These are phyloP conservation scores for Andrographis paniculata DNA, from an alignment of 305 asterid species.

Conservation along the genomic window DNA sequence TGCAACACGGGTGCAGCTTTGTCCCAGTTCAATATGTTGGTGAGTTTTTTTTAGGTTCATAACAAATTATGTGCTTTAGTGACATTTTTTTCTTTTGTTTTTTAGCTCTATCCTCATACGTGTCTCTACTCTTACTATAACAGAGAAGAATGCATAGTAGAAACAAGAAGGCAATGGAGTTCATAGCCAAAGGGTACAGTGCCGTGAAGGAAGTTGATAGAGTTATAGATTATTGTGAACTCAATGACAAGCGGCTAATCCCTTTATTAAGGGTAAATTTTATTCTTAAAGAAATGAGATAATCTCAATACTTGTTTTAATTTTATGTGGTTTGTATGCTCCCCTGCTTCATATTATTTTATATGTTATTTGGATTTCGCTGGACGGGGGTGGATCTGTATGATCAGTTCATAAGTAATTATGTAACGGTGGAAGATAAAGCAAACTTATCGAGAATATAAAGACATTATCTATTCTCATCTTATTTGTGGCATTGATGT, in stretches of 20 bases:
- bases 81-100: no score
- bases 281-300: background rate
- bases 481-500: no score
- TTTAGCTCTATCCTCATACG: no score
- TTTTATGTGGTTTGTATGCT: background rate
- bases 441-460: no score
- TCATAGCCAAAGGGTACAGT: conserved; percentile 79
- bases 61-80: no score
- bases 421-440: no score
- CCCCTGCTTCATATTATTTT: background rate
- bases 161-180: conserved; percentile 78
- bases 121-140: conserved; percentile 1
- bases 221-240: conserved; percentile 79
- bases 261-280: conserved; percentile 60
- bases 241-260: conserved; percentile 69
- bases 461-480: no score
- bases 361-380: background rate
- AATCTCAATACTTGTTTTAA: background rate
- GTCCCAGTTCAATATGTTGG: no score
- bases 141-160: conserved; percentile 85
- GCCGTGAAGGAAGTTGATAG: conserved; percentile 89
- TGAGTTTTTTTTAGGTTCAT: no score
- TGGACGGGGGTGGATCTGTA: background rate
- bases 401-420: background rate
- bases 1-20: no score